Evolutionary conservation across 208 protist genomes (phyloP).

Genomic region (Strigomonas culicis): DNA sequence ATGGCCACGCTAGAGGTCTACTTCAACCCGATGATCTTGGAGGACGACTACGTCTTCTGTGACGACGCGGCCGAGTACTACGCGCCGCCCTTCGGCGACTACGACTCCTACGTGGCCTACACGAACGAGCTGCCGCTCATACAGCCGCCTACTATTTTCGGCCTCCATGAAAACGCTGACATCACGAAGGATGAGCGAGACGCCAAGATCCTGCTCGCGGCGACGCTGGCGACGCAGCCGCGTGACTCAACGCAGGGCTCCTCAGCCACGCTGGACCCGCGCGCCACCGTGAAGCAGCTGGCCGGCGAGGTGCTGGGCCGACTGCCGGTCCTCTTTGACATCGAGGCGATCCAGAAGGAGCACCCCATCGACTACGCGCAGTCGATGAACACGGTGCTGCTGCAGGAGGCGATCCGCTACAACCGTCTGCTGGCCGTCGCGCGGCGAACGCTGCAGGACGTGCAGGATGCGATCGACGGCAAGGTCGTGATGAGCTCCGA

Average conservation of each 20-base stretch:
- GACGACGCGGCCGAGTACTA: slow-evolving; percentile 83
- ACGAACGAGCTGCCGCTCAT: slow-evolving; percentile 75
- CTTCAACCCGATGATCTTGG: slow-evolving; percentile 82
- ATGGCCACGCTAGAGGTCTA: slow-evolving; percentile 88
- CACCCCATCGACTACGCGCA: slow-evolving; percentile 92
- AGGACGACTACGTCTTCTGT: slow-evolving; percentile 91
- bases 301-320: slow-evolving; percentile 85
- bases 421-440: slow-evolving; percentile 93
- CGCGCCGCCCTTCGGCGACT: slow-evolving; percentile 75
- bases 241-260: slow-evolving; percentile 33
- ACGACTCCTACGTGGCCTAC: slow-evolving; percentile 83
- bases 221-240: slow-evolving; percentile 87
- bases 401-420: slow-evolving; percentile 92
- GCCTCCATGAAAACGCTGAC: slow-evolving; percentile 93
- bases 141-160: slow-evolving; percentile 91
- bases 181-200: slow-evolving; percentile 95
- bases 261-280: slow-evolving; percentile 65
- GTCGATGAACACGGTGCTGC: slow-evolving; percentile 95
- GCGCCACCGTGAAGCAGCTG: slow-evolving; percentile 76
- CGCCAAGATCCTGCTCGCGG: slow-evolving; percentile 77
- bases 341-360: slow-evolving; percentile 81
- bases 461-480: slow-evolving; percentile 95
- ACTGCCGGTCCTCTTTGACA: slow-evolving; percentile 87
- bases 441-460: slow-evolving; percentile 87
- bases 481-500: slow-evolving; percentile 97